phyloP scores from a whole-genome alignment of 805 yeast species.

The Starmerella etchellsii region DNA sequence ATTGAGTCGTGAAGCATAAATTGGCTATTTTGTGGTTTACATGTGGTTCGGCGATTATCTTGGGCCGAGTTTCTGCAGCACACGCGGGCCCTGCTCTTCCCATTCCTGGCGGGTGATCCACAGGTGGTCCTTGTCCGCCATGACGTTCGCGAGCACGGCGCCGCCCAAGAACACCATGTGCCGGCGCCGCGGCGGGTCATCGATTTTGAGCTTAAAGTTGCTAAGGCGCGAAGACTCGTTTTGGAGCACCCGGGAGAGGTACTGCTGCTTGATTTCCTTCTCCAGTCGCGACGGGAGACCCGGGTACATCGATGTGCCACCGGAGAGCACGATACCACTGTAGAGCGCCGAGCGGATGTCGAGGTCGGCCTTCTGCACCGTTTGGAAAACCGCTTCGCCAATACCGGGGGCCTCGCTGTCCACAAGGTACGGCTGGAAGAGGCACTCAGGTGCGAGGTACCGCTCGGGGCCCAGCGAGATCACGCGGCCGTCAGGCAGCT shows the following conservation, averaged over 20 bases:
- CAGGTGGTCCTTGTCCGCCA: slow-evolving; percentile 98
- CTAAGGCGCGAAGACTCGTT: slow-evolving; percentile 71
- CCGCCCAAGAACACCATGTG: slow-evolving; percentile 99
- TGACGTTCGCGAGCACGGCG: slow-evolving; percentile 91
- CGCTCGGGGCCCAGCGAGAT: slow-evolving; percentile 91
- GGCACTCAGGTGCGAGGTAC: slow-evolving; percentile 92
- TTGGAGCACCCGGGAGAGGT: slow-evolving; percentile 79
- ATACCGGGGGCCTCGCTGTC: slow-evolving; percentile 96
- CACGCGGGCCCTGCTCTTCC: slow-evolving; percentile 90
- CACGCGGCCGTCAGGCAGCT: slow-evolving; percentile 91
- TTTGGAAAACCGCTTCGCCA: slow-evolving; percentile 83
- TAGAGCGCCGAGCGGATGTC: slow-evolving; percentile 81
- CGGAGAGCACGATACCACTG: slow-evolving; percentile 86
- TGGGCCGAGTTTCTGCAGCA: slow-evolving; percentile 81
- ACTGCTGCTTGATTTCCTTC: slow-evolving; percentile 88
- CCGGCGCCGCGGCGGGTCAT: slow-evolving; percentile 97
- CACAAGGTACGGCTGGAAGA: slow-evolving; percentile 89
- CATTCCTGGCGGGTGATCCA: slow-evolving; percentile 94
- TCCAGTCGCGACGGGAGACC: slow-evolving; percentile 93
- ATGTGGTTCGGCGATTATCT: too few species aligned
- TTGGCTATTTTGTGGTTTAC: too few species aligned
- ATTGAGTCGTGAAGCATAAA: too few species aligned
- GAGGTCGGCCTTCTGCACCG: slow-evolving; percentile 88
- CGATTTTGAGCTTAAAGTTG: slow-evolving; percentile 90
- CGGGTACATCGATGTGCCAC: slow-evolving; percentile 98